Percentiles rank a stretch among this genome's conserved stretches.
These are phyloP conservation scores for Casuarina glauca DNA, from an alignment of 306 rosid species.

Conservation along the genomic window DNA sequence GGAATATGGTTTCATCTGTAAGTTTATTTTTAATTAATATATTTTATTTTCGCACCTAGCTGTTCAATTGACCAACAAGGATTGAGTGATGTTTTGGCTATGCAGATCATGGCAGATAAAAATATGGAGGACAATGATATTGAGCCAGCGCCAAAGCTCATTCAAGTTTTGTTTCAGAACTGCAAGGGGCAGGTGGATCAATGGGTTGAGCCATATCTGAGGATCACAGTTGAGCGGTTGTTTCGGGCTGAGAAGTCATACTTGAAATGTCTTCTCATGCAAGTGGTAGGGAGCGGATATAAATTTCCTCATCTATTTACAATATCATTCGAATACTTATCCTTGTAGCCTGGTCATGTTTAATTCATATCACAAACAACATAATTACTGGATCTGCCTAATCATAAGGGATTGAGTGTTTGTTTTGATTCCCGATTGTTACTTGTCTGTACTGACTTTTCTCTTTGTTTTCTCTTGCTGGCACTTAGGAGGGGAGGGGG, in stretches of 20 bases:
- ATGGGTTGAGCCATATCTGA: constrained; percentile 93
- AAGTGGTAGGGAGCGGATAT: constrained; percentile 63
- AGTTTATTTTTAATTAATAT: constrained; percentile 36
- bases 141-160: constrained; percentile 94
- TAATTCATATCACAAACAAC: too few relatives aligned
- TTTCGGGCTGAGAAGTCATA: constrained; percentile 69
- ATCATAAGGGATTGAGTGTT: too few relatives aligned
- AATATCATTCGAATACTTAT: neutral
- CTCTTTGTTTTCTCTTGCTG: too few relatives aligned
- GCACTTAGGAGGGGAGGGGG: too few relatives aligned
- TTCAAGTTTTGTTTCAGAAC: constrained; percentile 91
- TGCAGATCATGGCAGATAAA: constrained; percentile 75
- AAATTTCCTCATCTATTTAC: constrained; percentile 21
- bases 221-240: constrained; percentile 62
- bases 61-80: constrained; percentile 2
- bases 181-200: constrained; percentile 94
- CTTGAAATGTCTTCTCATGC: constrained; percentile 85
- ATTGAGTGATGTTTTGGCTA: constrained; percentile 5
- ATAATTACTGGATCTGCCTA: too few relatives aligned
- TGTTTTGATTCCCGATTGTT: too few relatives aligned
- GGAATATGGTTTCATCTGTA: constrained; percentile 91
- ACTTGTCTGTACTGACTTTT: too few relatives aligned
- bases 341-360: neutral
- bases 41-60: constrained; percentile 1
- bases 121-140: constrained; percentile 91